A percentile compares a stretch with the other conserved stretches of the same genome.
phyloP scores from a whole-genome alignment of 495 filamentous ascomycete species.

The Cercophora scortea region DNA sequence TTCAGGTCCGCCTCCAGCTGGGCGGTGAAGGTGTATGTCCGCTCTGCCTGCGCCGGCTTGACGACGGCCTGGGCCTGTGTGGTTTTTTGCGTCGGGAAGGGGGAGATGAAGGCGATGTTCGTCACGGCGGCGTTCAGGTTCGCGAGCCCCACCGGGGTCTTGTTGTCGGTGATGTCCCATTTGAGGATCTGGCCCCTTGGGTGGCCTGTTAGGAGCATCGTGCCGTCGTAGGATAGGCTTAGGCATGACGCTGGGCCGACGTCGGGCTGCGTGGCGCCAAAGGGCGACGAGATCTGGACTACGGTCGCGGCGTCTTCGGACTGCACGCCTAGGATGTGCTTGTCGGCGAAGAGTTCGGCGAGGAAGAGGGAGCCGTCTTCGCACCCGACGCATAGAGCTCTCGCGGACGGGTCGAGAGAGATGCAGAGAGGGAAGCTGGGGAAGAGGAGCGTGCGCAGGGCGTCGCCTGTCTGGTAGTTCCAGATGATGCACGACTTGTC shows the following conservation, averaged over 20 bases:
- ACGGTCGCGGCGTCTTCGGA: slow-evolving; percentile 41
- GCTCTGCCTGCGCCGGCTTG: slow-evolving; percentile 63
- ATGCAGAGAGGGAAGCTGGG: slow-evolving; percentile 63
- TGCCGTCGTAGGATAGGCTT: slow-evolving; percentile 73
- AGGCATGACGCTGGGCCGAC: slow-evolving; percentile 56
- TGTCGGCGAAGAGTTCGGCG: slow-evolving; percentile 62
- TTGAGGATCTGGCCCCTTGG: slow-evolving; percentile 64
- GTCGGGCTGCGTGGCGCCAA: slow-evolving; percentile 52
- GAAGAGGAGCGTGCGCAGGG: slow-evolving; percentile 73
- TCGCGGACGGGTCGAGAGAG: slow-evolving; percentile 72
- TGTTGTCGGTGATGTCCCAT: slow-evolving; percentile 59
- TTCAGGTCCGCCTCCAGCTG: slow-evolving; percentile 45
- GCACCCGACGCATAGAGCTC: slow-evolving; percentile 74
- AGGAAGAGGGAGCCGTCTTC: slow-evolving; percentile 77
- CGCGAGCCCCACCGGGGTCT: slow-evolving; percentile 53
- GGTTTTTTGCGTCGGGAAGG: slow-evolving; percentile 40
- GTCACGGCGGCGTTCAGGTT: slow-evolving; percentile 72
- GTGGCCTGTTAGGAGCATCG: slow-evolving; percentile 72
- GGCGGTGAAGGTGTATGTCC: slow-evolving; percentile 59
- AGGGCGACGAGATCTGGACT: slow-evolving; percentile 53
- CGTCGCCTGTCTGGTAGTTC: slow-evolving; percentile 73
- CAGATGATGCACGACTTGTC: slow-evolving; percentile 81
- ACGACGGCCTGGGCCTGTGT: slow-evolving; percentile 54
- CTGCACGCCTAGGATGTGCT: slow-evolving; percentile 47
- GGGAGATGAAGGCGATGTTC: slow-evolving; percentile 63